Evolutionary conservation across 2,329 filamentous ascomycete species (phyloP).

Genomic region (Trichoderma harzianum): DNA sequence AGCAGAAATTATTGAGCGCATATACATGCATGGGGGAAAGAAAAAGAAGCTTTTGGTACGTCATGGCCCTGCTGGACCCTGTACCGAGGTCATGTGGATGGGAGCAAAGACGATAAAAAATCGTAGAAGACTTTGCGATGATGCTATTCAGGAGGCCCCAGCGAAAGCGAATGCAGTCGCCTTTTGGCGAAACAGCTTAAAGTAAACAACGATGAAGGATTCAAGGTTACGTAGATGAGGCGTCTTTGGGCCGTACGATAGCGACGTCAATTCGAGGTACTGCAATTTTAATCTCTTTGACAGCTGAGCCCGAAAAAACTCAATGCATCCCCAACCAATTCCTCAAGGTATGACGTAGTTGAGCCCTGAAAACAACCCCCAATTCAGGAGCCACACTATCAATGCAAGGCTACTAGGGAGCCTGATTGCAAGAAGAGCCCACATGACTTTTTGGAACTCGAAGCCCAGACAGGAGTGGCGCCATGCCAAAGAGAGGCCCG

Average conservation of each 20-base stretch:
- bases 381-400: neutral
- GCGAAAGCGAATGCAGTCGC: neutral
- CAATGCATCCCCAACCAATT: neutral
- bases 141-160: neutral
- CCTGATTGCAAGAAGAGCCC: neutral
- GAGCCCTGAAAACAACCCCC: neutral
- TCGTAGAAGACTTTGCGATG: neutral
- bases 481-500: neutral
- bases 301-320: neutral
- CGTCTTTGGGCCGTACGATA: neutral
- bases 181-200: neutral
- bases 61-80: neutral
- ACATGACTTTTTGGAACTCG: neutral
- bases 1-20: neutral
- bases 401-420: conserved; percentile 8
- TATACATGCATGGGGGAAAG: neutral
- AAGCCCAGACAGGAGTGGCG: too few relatives aligned
- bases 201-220: neutral
- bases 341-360: conserved; percentile 1
- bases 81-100: neutral
- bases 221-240: neutral
- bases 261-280: neutral
- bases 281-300: neutral
- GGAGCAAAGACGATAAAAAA: neutral
- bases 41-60: neutral